A percentile compares a stretch with the other conserved stretches of the same genome.
phyloP scores from a whole-genome alignment of 1,284 basidiomycete genomes.

The Trametes sp. region DNA sequence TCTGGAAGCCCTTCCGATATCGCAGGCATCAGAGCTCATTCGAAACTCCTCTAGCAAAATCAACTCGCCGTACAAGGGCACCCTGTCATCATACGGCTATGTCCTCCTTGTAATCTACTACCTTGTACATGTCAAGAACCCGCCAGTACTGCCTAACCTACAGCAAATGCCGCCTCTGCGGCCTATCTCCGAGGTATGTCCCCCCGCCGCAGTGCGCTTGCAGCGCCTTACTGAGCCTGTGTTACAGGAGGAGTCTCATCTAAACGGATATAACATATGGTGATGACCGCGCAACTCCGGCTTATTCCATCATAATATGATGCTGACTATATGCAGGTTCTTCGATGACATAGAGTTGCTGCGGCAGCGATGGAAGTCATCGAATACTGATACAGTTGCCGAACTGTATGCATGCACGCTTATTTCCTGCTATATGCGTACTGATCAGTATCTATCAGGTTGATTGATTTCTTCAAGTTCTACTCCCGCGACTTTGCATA shows the following conservation, averaged over 20 bases:
- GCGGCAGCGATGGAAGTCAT: slow-evolving; percentile 92
- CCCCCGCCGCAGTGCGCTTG: slow-evolving; percentile 19
- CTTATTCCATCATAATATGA: background rate
- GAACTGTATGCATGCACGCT: slow-evolving; percentile 71
- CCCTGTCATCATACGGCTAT: slow-evolving; percentile 97
- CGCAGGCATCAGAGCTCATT: background rate
- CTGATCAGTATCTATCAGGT: slow-evolving; percentile 49
- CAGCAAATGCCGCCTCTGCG: slow-evolving; percentile 89
- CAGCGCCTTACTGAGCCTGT: slow-evolving; percentile 22
- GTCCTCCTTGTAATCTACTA: slow-evolving; percentile 98
- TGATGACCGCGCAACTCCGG: slow-evolving; percentile 37
- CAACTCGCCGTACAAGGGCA: slow-evolving; percentile 97
- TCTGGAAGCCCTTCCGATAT: slow-evolving; percentile 8
- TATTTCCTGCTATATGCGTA: background rate
- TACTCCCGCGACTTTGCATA: slow-evolving; percentile 95
- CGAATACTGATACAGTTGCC: slow-evolving; percentile 92
- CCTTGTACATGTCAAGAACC: slow-evolving; percentile 95
- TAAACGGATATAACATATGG: slow-evolving; percentile 88
- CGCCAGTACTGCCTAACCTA: slow-evolving; percentile 90
- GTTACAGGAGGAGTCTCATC: slow-evolving; percentile 82
- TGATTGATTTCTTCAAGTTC: slow-evolving; percentile 98
- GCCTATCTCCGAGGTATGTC: slow-evolving; percentile 72
- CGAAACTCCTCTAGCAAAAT: slow-evolving; percentile 77
- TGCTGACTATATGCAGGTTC: slow-evolving; percentile 63
- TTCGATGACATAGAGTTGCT: slow-evolving; percentile 97